Base-by-base conservation (phyloP, 1,284 basidiomycete species). In the Inonotus hispidus region DNA sequence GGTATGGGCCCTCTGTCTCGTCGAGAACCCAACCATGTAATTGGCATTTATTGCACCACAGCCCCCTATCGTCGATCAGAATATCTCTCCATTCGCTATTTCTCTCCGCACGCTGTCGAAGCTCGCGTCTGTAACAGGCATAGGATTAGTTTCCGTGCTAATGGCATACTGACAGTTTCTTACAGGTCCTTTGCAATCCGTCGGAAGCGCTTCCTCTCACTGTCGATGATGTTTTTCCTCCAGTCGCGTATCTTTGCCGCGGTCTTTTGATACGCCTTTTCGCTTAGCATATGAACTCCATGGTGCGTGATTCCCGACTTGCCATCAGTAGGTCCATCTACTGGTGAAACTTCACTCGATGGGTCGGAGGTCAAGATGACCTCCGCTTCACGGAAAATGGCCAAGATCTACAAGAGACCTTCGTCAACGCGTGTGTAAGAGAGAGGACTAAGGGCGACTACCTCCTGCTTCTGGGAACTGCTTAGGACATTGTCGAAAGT, bases 1-100 rank as follows among this genome's bases (percentile, higher is more conserved):
- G 82, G 68, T 90, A 82, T 2, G 93, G 93, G 0, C 93, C 93
- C 69, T 95, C 93, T 5, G 92, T 94, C 66, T 94, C 92, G 65
- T 95, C 93, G 38, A 94, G 72, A 53, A 86, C 77, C 91, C 92
- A 95, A 10, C 79, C 71, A 4, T 78, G 79, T 10, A 71, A 71
- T 25, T 74, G 71, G 38, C 70, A 74, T n/a, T 79, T 71, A 53
- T 82, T 78, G 3, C 85, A 83, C 93, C 93, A 95, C 13, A 95
- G 69, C 0, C 92, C 92, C 21, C 90, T 82, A 69, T 95, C 93
- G 0, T 82, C 84, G 0, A 80, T 80, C 27, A 87, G 72, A 16
- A 81, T 68, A 38, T 80, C 70, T 0, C 80, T 74, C 81, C 85
- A 86, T 58, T 88, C 84, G 23, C 78, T 78, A 45, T 88, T 68